Evolutionary conservation across 345 rosid species (phyloP).

Genomic region (Hibiscus trionum): DNA sequence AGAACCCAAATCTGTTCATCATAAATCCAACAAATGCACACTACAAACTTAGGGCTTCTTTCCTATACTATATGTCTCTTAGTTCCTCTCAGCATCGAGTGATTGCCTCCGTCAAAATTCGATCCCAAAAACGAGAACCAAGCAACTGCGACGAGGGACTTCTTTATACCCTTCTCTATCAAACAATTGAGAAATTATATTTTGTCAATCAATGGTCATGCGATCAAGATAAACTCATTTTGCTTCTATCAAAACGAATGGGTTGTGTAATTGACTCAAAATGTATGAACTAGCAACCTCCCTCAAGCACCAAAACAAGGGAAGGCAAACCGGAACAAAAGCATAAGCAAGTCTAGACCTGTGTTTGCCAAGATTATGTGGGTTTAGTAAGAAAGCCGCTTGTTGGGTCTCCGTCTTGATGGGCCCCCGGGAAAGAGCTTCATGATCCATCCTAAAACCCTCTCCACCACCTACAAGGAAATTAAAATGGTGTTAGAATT

Average conservation of each 20-base stretch:
- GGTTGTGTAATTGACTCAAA: conserved; percentile 23
- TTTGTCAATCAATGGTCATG: conserved; percentile 13
- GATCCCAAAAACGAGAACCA: background rate
- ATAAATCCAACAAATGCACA: background rate
- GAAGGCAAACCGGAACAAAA: background rate
- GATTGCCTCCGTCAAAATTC: conserved; percentile 9
- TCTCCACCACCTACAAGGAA: conserved; percentile 74
- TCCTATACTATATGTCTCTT: background rate
- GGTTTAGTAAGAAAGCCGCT: conserved; percentile 47
- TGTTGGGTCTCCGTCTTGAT: conserved; percentile 74
- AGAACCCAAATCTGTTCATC: background rate
- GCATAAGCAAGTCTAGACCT: background rate
- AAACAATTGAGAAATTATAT: conserved; percentile 10
- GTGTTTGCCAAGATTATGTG: conserved; percentile 6
- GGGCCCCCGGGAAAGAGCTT: conserved; percentile 96
- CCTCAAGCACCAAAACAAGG: conserved; percentile 16
- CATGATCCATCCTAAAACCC: conserved; percentile 98
- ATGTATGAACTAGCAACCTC: conserved; percentile 36
- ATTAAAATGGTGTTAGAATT: background rate
- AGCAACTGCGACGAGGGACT: background rate
- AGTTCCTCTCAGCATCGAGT: conserved; percentile 1
- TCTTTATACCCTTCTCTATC: conserved; percentile 17
- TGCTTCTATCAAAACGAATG: conserved; percentile 28
- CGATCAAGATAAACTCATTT: conserved; percentile 11
- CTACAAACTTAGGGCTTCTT: background rate